Evolutionary conservation across 495 filamentous ascomycete species (phyloP).

Genomic region (Coniosporium apollinis): DNA sequence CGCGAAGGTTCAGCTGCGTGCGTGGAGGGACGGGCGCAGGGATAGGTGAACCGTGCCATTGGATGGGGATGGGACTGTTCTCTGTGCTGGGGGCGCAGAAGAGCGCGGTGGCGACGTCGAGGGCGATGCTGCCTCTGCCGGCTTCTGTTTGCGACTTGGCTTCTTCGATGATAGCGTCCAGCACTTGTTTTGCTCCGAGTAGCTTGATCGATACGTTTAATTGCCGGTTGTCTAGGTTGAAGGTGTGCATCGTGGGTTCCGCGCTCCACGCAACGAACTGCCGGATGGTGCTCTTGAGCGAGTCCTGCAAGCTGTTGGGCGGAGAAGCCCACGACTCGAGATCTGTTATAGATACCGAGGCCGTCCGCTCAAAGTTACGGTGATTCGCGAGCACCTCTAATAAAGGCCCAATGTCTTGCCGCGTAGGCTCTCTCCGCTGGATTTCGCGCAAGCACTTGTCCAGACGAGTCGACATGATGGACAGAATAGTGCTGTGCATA

Average conservation of each 20-base stretch:
- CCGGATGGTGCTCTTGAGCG: slow-evolving; percentile 48
- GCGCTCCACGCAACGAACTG: slow-evolving; percentile 57
- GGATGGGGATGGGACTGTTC: slow-evolving; percentile 9
- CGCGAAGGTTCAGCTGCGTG: slow-evolving; percentile 37
- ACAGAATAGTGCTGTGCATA: slow-evolving; percentile 70
- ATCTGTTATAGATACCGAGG: slow-evolving; percentile 49
- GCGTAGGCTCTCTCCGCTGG: slow-evolving; percentile 47
- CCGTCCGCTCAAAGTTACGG: slow-evolving; percentile 46
- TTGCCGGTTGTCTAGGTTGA: slow-evolving; percentile 39
- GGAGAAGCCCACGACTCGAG: slow-evolving; percentile 58
- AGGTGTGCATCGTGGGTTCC: slow-evolving; percentile 22
- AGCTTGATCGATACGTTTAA: slow-evolving; percentile 48
- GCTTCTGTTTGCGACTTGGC: slow-evolving; percentile 37
- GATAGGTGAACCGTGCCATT: slow-evolving; percentile 21
- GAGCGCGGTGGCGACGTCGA: slow-evolving; percentile 59
- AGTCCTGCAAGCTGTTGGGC: slow-evolving; percentile 38
- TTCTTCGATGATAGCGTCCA: slow-evolving; percentile 52
- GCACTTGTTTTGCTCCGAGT: slow-evolving; percentile 46
- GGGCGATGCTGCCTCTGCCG: slow-evolving; percentile 41
- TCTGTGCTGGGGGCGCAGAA: slow-evolving; percentile 52
- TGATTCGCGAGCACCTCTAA: slow-evolving; percentile 53
- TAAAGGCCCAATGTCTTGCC: slow-evolving; percentile 55
- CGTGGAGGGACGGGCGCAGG: slow-evolving; percentile 14
- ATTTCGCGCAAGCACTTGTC: slow-evolving; percentile 60
- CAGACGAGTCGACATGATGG: slow-evolving; percentile 61